Conservation (phyloP, 768 basidiomycete species). For the Kwoniella dendrophila region DNA sequence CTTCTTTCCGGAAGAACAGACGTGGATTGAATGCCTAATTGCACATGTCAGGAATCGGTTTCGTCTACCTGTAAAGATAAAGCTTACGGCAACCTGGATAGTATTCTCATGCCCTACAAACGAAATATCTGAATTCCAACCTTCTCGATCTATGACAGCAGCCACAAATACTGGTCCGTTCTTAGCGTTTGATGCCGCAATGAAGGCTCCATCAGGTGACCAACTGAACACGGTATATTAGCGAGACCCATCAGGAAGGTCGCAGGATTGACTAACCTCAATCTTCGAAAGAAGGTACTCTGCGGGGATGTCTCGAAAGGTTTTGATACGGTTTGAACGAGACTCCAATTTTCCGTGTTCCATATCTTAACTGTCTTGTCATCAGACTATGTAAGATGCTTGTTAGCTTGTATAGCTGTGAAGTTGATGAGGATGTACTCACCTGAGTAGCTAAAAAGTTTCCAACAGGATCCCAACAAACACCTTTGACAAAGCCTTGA, state of each 20-base stretch:
- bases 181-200: constrained; percentile 95
- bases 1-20: constrained; percentile 79
- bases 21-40: constrained; percentile 85
- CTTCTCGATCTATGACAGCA: constrained; percentile 81
- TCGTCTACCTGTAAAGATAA: neutral
- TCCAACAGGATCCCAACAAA: constrained; percentile 98
- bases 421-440: constrained; percentile 15
- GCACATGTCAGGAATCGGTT: constrained; percentile 6
- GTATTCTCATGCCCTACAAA: constrained; percentile 97
- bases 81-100: constrained; percentile 84
- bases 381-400: constrained; percentile 72
- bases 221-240: constrained; percentile 63
- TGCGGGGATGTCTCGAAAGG: constrained; percentile 93
- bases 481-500: constrained; percentile 96
- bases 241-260: neutral
- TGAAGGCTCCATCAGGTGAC: constrained; percentile 99
- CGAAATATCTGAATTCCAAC: constrained; percentile 87
- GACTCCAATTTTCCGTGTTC: constrained; percentile 87
- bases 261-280: constrained; percentile 67
- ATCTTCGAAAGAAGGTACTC: constrained; percentile 87
- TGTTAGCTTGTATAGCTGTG: neutral
- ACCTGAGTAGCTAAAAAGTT: constrained; percentile 88
- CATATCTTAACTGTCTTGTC: constrained; percentile 96
- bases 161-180: constrained; percentile 98
- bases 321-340: constrained; percentile 80